phyloP scores from a whole-genome alignment of 768 basidiomycete genomes.

The Dacryopinax primogenitus region DNA sequence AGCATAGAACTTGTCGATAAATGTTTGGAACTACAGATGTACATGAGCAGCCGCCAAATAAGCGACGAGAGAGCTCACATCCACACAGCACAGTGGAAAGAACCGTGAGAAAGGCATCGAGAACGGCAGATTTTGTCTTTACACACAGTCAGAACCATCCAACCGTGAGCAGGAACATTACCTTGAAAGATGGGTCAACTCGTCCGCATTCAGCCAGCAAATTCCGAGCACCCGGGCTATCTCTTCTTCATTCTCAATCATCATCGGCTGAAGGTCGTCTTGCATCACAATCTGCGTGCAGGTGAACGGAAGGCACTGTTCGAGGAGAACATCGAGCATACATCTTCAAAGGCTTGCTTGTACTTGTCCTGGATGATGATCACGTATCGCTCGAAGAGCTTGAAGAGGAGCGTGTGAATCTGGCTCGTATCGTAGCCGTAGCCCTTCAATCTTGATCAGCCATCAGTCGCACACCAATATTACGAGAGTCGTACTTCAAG shows the following conservation, averaged over 20 bases:
- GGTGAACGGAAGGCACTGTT: background rate
- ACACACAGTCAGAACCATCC: background rate
- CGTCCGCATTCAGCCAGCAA: constrained; percentile 67
- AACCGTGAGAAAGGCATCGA: constrained; percentile 88
- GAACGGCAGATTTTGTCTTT: constrained; percentile 51
- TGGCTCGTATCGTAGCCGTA: constrained; percentile 76
- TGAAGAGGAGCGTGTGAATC: constrained; percentile 71
- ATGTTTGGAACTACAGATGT: constrained; percentile 54
- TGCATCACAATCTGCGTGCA: constrained; percentile 54
- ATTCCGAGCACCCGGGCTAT: constrained; percentile 60
- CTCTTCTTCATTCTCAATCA: constrained; percentile 41
- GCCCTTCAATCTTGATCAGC: constrained; percentile 36
- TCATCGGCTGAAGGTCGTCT: constrained; percentile 87
- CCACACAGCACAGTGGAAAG: constrained; percentile 88
- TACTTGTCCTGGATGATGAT: constrained; percentile 70
- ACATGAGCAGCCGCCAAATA: background rate
- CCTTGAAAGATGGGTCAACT: constrained; percentile 48
- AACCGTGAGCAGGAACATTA: constrained; percentile 23
- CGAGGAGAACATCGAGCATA: constrained; percentile 29
- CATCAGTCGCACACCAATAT: background rate
- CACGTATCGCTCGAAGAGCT: constrained; percentile 82
- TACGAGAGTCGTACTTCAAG: constrained; percentile 50
- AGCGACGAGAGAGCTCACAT: constrained; percentile 35
- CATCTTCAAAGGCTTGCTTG: constrained; percentile 65
- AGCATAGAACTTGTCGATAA: constrained; percentile 89